Evolutionary conservation across 208 protist species (phyloP).

Genomic region (Trypanosoma cruzi): DNA sequence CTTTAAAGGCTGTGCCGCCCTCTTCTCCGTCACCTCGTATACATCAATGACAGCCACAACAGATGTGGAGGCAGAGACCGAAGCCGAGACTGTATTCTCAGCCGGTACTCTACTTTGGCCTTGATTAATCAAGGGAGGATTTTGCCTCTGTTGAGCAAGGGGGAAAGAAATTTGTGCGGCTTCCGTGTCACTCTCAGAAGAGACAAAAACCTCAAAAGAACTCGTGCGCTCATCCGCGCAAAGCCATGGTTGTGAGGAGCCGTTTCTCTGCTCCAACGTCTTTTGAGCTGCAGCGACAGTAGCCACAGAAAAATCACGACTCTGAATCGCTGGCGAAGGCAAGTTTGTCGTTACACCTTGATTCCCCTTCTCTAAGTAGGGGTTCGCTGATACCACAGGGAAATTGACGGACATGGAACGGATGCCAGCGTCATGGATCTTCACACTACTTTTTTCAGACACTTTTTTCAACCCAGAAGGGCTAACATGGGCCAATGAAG

Average conservation of each 20-base stretch:
- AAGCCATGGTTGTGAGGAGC: not conserved
- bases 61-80: slow-evolving; percentile 1
- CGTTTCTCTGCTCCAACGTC: not conserved
- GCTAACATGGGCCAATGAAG: not conserved
- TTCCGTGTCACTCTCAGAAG: slow-evolving; percentile 14
- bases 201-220: slow-evolving; percentile 17
- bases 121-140: not conserved
- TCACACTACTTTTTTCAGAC: not conserved
- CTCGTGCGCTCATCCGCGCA: not conserved
- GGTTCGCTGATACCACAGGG: not conserved
- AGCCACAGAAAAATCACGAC: slow-evolving; percentile 13
- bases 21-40: not conserved
- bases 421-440: not conserved
- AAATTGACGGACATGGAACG: not conserved
- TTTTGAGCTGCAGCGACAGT: slow-evolving; percentile 4
- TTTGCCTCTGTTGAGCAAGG: not conserved
- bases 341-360: not conserved
- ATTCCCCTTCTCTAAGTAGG: not conserved
- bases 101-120: not conserved
- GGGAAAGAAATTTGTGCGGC: not conserved
- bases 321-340: not conserved
- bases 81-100: not conserved
- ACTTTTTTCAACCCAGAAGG: too few relatives aligned
- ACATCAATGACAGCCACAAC: slow-evolving; percentile 14
- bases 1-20: not conserved